These are phyloP conservation scores for Nannochloropsis granulata DNA, from an alignment of 108 stramenopile species.

Conservation along the genomic window DNA sequence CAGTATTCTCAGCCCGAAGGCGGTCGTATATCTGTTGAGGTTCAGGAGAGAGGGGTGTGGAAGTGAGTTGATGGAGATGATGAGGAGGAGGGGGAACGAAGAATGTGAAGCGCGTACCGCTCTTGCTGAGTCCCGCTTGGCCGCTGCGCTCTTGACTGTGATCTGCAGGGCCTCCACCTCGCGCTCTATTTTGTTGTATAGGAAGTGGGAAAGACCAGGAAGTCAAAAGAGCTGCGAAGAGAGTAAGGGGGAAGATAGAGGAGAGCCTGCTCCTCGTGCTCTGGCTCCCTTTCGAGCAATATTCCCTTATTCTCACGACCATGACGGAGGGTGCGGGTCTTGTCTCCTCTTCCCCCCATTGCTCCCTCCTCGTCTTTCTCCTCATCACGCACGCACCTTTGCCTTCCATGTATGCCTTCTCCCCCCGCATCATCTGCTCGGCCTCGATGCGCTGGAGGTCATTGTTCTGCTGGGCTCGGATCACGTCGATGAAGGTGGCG, in stretches of 20 bases:
- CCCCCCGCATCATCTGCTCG: background rate
- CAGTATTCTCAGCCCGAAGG: background rate
- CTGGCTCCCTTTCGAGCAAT: too few relatives aligned
- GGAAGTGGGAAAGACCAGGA: background rate
- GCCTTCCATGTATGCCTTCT: background rate
- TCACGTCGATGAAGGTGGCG: background rate
- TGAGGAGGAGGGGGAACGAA: too few relatives aligned
- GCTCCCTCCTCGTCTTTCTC: background rate
- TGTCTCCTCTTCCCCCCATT: too few relatives aligned
- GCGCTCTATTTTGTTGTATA: background rate
- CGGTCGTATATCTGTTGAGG: background rate
- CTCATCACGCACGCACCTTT: background rate
- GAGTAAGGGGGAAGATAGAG: too few relatives aligned
- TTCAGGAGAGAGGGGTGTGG: too few relatives aligned
- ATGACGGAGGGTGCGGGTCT: too few relatives aligned
- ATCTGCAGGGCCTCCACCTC: background rate
- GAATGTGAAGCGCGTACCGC: background rate
- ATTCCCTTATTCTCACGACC: too few relatives aligned
- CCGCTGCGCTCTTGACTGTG: background rate
- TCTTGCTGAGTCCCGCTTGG: background rate
- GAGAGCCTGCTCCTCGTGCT: too few relatives aligned
- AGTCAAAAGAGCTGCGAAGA: too few relatives aligned
- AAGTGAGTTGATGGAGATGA: too few relatives aligned
- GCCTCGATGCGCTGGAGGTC: background rate
- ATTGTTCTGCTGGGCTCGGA: background rate